Evolutionary conservation across 441 rosid species (phyloP).

Genomic region (Populus hybrid): DNA sequence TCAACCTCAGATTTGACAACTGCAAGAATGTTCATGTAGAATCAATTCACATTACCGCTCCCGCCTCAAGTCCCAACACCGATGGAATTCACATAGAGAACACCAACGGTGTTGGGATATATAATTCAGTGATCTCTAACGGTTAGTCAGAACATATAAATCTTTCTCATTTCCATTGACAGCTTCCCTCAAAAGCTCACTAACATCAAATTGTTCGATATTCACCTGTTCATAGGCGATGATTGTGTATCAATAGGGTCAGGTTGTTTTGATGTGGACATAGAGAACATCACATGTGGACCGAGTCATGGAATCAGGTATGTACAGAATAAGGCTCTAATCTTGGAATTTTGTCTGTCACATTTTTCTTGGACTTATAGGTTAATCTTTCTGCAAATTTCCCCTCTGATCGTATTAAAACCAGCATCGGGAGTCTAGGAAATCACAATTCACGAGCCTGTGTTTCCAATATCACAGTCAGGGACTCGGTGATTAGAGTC

Average conservation of each 20-base stretch:
- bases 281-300: constrained; percentile 71
- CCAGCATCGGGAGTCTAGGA: constrained; percentile 92
- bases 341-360: background rate
- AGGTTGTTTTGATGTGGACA: constrained; percentile 70
- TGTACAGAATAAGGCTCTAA: background rate
- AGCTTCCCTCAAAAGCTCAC: background rate
- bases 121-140: constrained; percentile 60
- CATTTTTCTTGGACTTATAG: background rate
- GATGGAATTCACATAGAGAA: constrained; percentile 90
- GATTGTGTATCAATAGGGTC: constrained; percentile 66
- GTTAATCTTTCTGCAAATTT: background rate
- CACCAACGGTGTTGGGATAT: constrained; percentile 56
- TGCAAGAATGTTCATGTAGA: constrained; percentile 65
- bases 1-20: constrained; percentile 73
- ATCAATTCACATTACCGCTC: constrained; percentile 65
- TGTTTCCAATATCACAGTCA: constrained; percentile 70
- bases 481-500: constrained; percentile 54
- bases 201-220: constrained; percentile 12
- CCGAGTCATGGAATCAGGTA: constrained; percentile 94
- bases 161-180: background rate
- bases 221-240: constrained; percentile 45
- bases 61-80: constrained; percentile 80
- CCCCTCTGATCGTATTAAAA: background rate
- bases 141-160: constrained; percentile 30
- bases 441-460: constrained; percentile 74